These are phyloP conservation scores for Phytophthora rubi DNA, from an alignment of 352 stramenopile genomes.

Conservation along the genomic window DNA sequence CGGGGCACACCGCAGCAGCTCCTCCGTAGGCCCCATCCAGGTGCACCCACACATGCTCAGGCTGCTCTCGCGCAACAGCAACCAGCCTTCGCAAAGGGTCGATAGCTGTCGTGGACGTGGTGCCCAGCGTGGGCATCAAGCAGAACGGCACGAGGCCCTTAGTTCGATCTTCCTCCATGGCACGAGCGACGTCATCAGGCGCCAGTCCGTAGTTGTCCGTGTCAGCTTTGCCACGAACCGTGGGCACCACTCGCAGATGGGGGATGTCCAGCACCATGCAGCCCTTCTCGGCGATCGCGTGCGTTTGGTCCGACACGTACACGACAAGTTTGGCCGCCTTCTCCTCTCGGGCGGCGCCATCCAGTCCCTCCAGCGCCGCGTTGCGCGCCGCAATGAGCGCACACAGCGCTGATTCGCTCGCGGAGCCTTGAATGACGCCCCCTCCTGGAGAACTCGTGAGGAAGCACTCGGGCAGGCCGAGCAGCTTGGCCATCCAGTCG, in stretches of 20 bases:
- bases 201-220: constrained; percentile 60
- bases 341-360: constrained; percentile 39
- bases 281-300: constrained; percentile 71
- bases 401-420: constrained; percentile 65
- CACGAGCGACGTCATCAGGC: constrained; percentile 49
- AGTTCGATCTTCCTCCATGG: constrained; percentile 58
- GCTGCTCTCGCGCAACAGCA: constrained; percentile 44
- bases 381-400: constrained; percentile 52
- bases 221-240: constrained; percentile 50
- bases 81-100: constrained; percentile 55
- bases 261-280: constrained; percentile 72
- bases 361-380: constrained; percentile 41
- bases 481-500: constrained; percentile 70
- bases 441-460: constrained; percentile 58
- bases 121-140: constrained; percentile 67
- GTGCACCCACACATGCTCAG: constrained; percentile 63
- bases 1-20: constrained; percentile 55
- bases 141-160: constrained; percentile 65
- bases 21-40: constrained; percentile 72
- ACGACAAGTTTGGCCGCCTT: constrained; percentile 54
- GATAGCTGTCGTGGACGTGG: constrained; percentile 66
- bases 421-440: constrained; percentile 73
- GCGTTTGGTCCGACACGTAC: constrained; percentile 78
- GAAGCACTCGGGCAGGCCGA: constrained; percentile 63
- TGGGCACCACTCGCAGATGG: constrained; percentile 60